Evolutionary conservation across 352 stramenopile species (phyloP).

Genomic region (Elongisporangium undulatum): DNA sequence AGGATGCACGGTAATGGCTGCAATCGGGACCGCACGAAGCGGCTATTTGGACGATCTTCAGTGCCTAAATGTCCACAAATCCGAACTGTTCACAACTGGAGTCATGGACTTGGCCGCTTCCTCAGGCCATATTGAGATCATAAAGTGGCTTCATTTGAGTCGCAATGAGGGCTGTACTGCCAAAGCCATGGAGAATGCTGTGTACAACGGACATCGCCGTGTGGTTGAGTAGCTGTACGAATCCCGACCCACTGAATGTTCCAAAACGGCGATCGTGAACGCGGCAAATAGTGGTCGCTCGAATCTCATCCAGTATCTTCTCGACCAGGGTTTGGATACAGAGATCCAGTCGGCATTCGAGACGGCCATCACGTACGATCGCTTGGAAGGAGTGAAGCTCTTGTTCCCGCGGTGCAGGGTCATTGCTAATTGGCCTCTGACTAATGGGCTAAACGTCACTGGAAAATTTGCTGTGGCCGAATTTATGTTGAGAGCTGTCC

Average conservation of each 20-base stretch:
- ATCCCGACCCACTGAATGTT: background rate
- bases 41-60: constrained; percentile 48
- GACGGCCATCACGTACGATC: too few species aligned
- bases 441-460: too few species aligned
- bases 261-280: too few species aligned
- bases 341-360: too few species aligned
- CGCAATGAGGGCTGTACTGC: constrained; percentile 47
- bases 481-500: too few species aligned
- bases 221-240: constrained; percentile 5
- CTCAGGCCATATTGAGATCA: constrained; percentile 42
- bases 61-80: constrained; percentile 48
- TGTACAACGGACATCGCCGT: constrained; percentile 11
- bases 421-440: too few species aligned
- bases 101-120: constrained; percentile 60
- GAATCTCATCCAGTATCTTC: too few species aligned
- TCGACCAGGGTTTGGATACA: too few species aligned
- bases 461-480: too few species aligned
- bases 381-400: too few species aligned
- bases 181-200: constrained; percentile 24
- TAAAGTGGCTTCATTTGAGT: constrained; percentile 50
- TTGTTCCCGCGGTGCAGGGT: too few species aligned
- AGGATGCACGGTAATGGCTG: constrained; percentile 50
- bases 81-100: constrained; percentile 47
- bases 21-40: constrained; percentile 49
- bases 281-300: too few species aligned